Base-by-base conservation (phyloP, 441 rosid genomes). In the Aleurites moluccanus region DNA sequence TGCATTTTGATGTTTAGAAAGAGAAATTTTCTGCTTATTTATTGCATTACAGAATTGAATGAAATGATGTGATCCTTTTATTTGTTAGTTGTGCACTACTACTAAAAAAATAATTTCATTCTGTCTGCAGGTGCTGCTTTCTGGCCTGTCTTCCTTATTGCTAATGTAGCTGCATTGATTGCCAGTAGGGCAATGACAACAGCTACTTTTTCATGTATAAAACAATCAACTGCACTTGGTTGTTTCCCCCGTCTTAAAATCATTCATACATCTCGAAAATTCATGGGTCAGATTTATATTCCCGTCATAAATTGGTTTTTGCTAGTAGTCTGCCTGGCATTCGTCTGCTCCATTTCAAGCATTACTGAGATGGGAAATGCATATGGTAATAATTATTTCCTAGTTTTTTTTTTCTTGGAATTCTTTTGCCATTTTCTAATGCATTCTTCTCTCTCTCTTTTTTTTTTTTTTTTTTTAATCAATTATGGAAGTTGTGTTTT, bases 181-280 rank as follows among this genome's bases (percentile, higher is more conserved):
- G 97, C 99, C 66, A 91, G 99, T 74, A 93, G 99, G 71, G 85
- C 97, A 53, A 93, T 95, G 98, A 95, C 98, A 57, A 90, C 97
- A 18, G 99, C 99, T 25, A 95, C 98, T 18, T 95, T 95, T 88
- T 95, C 99, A 0, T 95, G 99, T 75, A 90, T 95, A 82, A 95
- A 95, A 82, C 99, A 95, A 81, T 91, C 98, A 81, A 90, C 92
- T 53, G 95, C 89, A 52, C 94, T 95, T 73, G 99, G 99, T 66
- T 93, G 98, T 75, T 96, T 96, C 81, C 99, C 99, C 73, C 97
- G 98, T 67, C 97, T 96, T 67, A 95, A 95, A 88, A 93, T 95
- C 68, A 85, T 95, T 75, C 99, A 95, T 77, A 95, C 99, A 28
- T 95, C 98, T 68, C 93, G 98, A 77, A 95, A 95, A 75, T 95